Conservation (phyloP, 2,329 filamentous ascomycete genomes). For the Parastagonospora avenae region DNA sequence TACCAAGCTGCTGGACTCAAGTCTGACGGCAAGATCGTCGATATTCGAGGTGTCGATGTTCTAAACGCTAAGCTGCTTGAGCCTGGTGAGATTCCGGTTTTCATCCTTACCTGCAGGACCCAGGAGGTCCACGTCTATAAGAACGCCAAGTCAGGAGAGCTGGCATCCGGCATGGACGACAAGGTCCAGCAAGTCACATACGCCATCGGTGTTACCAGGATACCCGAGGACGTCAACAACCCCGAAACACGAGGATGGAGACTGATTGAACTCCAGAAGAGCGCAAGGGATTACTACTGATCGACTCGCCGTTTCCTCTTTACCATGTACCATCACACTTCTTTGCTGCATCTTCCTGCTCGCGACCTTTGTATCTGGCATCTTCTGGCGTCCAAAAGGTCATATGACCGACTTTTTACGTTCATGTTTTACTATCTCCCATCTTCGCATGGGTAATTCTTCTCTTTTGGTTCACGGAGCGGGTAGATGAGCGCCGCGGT, state of each 20-base stretch:
- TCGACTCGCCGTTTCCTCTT: conserved; percentile 2
- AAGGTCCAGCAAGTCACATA: conserved; percentile 98
- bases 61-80: conserved; percentile 79
- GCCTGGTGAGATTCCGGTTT: conserved; percentile 88
- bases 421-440: conserved; percentile 13
- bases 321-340: conserved; percentile 5
- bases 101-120: conserved; percentile 94
- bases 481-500: conserved; percentile 17
- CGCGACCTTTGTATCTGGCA: conserved; percentile 26
- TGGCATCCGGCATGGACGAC: conserved; percentile 97
- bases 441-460: conserved; percentile 1
- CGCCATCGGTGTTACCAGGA: conserved; percentile 91
- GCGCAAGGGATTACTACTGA: conserved; percentile 86
- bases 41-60: conserved; percentile 93
- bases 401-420: conserved; percentile 14
- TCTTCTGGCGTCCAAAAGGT: conserved; percentile 42
- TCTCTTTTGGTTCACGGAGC: conserved; percentile 13
- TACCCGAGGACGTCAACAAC: conserved; percentile 95
- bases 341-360: conserved; percentile 15
- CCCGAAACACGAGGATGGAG: conserved; percentile 96
- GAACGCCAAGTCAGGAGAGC: conserved; percentile 84
- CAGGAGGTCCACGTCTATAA: conserved; percentile 98
- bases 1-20: conserved; percentile 92
- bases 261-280: conserved; percentile 98
- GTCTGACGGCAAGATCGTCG: conserved; percentile 91